phyloP scores from a whole-genome alignment of 192 early-diverging fungal genomes.

The Kappamyces sp. region DNA sequence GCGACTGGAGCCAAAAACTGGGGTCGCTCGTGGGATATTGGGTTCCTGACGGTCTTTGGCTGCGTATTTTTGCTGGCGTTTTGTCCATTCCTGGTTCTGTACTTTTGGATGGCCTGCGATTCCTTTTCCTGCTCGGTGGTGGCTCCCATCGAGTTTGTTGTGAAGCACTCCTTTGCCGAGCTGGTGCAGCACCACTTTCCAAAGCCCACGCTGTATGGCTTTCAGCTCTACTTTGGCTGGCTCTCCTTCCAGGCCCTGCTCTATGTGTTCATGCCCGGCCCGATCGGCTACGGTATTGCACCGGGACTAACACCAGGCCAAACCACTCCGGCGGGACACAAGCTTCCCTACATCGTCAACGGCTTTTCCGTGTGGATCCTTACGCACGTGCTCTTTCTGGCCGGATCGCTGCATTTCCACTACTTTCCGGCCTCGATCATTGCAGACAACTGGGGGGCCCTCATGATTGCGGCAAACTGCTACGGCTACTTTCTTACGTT shows the following conservation, averaged over 20 bases:
- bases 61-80: slow-evolving; percentile 51
- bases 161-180: slow-evolving; percentile 14
- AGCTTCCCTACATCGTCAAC: slow-evolving; percentile 73
- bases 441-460: slow-evolving; percentile 68
- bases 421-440: slow-evolving; percentile 63
- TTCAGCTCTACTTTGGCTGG: slow-evolving; percentile 58
- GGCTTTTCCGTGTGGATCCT: slow-evolving; percentile 68
- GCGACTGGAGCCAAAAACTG: slow-evolving; percentile 25
- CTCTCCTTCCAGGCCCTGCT: slow-evolving; percentile 61
- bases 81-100: slow-evolving; percentile 62
- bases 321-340: slow-evolving; percentile 67
- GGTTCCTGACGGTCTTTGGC: slow-evolving; percentile 41
- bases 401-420: slow-evolving; percentile 53
- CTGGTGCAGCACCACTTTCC: slow-evolving; percentile 33
- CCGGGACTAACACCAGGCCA: slow-evolving; percentile 27
- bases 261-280: slow-evolving; percentile 60
- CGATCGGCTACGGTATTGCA: slow-evolving; percentile 55
- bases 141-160: slow-evolving; percentile 39
- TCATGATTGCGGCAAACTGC: slow-evolving; percentile 64
- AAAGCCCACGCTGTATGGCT: slow-evolving; percentile 39
- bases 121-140: slow-evolving; percentile 59
- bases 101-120: slow-evolving; percentile 62
- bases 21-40: slow-evolving; percentile 25
- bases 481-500: slow-evolving; percentile 73
- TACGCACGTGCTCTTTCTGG: slow-evolving; percentile 60